Conservation (phyloP, 768 basidiomycete genomes). For the Collybia nuda region DNA sequence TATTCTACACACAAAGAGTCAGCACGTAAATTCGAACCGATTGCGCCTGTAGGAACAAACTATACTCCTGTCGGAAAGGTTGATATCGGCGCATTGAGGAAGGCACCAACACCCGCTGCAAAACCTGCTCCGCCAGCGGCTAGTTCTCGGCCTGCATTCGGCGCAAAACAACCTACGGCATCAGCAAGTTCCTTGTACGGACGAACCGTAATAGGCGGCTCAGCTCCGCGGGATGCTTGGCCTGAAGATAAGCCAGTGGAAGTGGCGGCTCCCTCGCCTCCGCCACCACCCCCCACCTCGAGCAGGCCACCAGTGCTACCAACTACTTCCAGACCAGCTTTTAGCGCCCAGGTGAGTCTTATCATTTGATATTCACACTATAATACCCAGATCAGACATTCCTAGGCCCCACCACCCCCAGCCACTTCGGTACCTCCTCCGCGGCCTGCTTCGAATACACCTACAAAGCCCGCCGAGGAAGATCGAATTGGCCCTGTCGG, state of each 20-base stretch:
- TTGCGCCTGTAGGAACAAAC: constrained; percentile 76
- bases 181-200: constrained; percentile 46
- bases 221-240: constrained; percentile 61
- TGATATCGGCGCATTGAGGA: constrained; percentile 64
- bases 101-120: constrained; percentile 36
- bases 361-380: background rate
- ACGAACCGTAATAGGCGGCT: constrained; percentile 31
- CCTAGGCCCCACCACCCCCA: constrained; percentile 8
- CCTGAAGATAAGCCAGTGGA: constrained; percentile 43
- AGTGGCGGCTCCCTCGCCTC: constrained; percentile 38
- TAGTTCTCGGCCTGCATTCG: constrained; percentile 48
- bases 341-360: constrained; percentile 29
- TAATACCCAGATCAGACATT: background rate
- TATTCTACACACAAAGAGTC: constrained; percentile 84
- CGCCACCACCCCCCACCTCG: constrained; percentile 34
- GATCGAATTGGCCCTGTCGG: constrained; percentile 87
- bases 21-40: constrained; percentile 73
- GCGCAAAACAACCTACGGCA: constrained; percentile 32
- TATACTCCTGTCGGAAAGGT: constrained; percentile 76
- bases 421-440: constrained; percentile 21
- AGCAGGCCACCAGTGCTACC: constrained; percentile 50
- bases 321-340: constrained; percentile 38
- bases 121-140: constrained; percentile 39
- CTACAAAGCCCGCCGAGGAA: constrained; percentile 72
- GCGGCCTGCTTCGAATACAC: constrained; percentile 43